Conservation (phyloP, 768 basidiomycete species). For the Russula compacta region DNA sequence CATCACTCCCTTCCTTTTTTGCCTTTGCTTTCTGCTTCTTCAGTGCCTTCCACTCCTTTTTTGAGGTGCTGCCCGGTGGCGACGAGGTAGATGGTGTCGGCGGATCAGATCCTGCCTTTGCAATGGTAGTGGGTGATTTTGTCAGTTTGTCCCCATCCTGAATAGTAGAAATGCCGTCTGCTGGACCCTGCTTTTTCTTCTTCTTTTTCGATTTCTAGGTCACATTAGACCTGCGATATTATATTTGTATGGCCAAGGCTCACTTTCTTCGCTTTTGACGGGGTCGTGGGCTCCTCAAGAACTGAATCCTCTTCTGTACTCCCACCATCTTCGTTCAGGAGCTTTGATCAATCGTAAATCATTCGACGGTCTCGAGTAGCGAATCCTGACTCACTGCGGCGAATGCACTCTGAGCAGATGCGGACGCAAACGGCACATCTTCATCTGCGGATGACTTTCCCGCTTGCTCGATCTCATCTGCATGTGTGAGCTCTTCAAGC, state of each 20-base stretch:
- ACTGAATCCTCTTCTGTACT: conserved; percentile 1
- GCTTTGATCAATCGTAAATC: conserved; percentile 3
- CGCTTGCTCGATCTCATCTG: conserved; percentile 34
- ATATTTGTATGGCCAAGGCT: neutral
- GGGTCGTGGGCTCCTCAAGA: neutral
- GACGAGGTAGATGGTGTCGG: conserved; percentile 3
- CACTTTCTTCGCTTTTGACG: conserved; percentile 21
- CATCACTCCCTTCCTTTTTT: conserved; percentile 54
- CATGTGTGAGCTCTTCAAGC: conserved; percentile 64
- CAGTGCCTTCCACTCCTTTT: conserved; percentile 43
- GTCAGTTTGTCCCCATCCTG: conserved; percentile 8
- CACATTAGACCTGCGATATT: neutral
- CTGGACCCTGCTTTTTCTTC: conserved; percentile 27
- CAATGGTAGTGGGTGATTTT: neutral
- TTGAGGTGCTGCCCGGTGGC: conserved; percentile 20
- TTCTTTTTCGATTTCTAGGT: conserved; percentile 32
- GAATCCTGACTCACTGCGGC: conserved; percentile 14
- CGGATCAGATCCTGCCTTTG: neutral
- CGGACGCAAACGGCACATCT: conserved; percentile 15
- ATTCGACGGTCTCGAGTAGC: neutral
- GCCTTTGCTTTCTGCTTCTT: conserved; percentile 61
- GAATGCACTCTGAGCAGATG: conserved; percentile 10
- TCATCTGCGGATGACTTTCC: conserved; percentile 22
- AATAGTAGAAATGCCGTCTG: neutral
- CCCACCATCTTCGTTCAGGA: conserved; percentile 4